Percentiles rank a stretch among this genome's conserved stretches.
phyloP scores from a whole-genome alignment of 2,329 filamentous ascomycete genomes.

The Aspergillus sergii region DNA sequence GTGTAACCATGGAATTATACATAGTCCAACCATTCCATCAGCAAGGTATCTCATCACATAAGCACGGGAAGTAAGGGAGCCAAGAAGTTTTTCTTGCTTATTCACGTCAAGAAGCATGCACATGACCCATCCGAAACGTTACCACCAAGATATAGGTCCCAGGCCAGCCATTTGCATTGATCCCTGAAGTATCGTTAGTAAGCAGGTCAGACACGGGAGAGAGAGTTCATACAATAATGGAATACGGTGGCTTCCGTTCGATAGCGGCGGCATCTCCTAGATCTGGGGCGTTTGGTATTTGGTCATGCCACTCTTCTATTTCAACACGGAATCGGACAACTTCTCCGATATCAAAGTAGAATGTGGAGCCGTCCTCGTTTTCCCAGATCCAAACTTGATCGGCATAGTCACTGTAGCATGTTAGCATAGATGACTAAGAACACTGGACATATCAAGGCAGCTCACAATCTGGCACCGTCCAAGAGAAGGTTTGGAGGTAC shows the following conservation, averaged over 20 bases:
- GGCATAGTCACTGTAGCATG: slow-evolving; percentile 62
- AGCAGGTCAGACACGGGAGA: neutral
- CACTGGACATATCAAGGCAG: slow-evolving; percentile 14
- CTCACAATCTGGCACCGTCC: slow-evolving; percentile 75
- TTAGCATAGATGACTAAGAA: slow-evolving; percentile 20
- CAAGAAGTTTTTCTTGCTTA: neutral
- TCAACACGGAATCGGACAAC: slow-evolving; percentile 84
- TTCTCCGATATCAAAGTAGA: slow-evolving; percentile 90
- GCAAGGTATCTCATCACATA: neutral
- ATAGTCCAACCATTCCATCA: slow-evolving; percentile 1
- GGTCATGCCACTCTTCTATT: slow-evolving; percentile 88
- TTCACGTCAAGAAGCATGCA: slow-evolving; percentile 4
- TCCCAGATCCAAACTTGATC: slow-evolving; percentile 87
- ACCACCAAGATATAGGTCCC: slow-evolving; percentile 52
- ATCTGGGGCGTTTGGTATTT: slow-evolving; percentile 72
- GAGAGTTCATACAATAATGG: slow-evolving; percentile 42
- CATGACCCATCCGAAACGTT: neutral
- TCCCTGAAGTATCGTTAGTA: slow-evolving; percentile 34
- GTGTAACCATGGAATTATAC: slow-evolving; percentile 5
- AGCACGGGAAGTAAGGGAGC: neutral
- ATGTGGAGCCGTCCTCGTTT: slow-evolving; percentile 67
- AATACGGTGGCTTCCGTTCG: slow-evolving; percentile 61
- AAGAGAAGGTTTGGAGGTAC: slow-evolving; percentile 75
- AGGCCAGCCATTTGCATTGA: slow-evolving; percentile 51
- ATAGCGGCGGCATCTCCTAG: slow-evolving; percentile 60